phyloP scores from a whole-genome alignment of 2,329 filamentous ascomycete genomes.

The Aspergillus calidoustus region DNA sequence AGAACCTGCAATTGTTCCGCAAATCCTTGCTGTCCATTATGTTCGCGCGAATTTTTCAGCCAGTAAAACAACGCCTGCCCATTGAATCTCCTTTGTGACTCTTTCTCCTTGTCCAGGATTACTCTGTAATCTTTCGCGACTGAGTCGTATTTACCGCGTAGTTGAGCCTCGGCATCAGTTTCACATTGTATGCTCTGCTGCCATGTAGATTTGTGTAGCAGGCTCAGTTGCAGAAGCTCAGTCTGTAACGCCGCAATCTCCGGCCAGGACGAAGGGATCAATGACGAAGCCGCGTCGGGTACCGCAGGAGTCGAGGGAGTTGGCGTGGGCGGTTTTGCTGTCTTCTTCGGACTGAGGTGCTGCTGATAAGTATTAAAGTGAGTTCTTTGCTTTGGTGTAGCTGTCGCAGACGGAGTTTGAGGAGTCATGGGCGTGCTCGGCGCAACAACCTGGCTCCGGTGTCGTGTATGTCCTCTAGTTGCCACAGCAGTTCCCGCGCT shows the following conservation, averaged over 20 bases:
- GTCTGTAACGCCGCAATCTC: slow-evolving; percentile 45
- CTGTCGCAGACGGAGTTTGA: slow-evolving; percentile 23
- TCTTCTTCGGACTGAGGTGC: slow-evolving; percentile 45
- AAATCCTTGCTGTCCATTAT: slow-evolving; percentile 35
- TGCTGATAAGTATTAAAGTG: slow-evolving; percentile 46
- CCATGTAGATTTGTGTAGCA: slow-evolving; percentile 41
- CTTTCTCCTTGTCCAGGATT: slow-evolving; percentile 38
- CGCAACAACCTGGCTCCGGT: slow-evolving; percentile 41
- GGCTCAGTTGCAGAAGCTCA: slow-evolving; percentile 49
- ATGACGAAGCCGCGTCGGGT: slow-evolving; percentile 23
- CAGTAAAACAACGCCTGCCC: slow-evolving; percentile 40
- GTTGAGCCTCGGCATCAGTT: slow-evolving; percentile 31
- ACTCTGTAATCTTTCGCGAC: slow-evolving; percentile 41
- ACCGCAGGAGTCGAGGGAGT: slow-evolving; percentile 22
- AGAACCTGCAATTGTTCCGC: slow-evolving; percentile 44
- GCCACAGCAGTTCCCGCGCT: slow-evolving; percentile 23
- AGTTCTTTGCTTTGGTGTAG: slow-evolving; percentile 30
- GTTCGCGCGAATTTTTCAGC: slow-evolving; percentile 36
- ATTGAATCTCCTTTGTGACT: slow-evolving; percentile 39
- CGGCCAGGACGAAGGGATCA: slow-evolving; percentile 37
- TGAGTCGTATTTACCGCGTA: slow-evolving; percentile 40
- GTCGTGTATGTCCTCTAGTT: slow-evolving; percentile 36
- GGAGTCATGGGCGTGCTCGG: slow-evolving; percentile 23
- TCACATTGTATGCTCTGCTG: slow-evolving; percentile 39
- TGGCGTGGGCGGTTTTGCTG: slow-evolving; percentile 29